A percentile compares a stretch with the other conserved stretches of the same genome.
These are phyloP conservation scores for Cornus suecica DNA, from an alignment of 148 eudicot genomes.

Conservation along the genomic window DNA sequence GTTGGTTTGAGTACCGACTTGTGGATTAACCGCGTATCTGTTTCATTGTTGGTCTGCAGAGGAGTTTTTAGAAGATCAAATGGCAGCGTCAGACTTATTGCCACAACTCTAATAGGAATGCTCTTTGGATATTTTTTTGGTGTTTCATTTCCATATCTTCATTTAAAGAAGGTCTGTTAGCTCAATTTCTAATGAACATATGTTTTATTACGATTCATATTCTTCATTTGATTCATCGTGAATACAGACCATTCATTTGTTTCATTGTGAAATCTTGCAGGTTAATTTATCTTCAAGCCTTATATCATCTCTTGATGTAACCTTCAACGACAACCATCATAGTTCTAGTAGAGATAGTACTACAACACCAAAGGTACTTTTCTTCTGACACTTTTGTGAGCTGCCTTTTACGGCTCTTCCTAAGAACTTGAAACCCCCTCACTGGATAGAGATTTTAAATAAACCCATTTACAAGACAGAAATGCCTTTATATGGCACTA, in stretches of 20 bases:
- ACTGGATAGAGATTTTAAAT: no score
- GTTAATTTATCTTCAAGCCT: conserved; percentile 50
- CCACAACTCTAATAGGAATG: conserved; percentile 57
- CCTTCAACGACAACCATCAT: conserved; percentile 29
- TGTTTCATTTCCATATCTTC: conserved; percentile 56
- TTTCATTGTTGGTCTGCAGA: conserved; percentile 32
- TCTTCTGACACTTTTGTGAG: neutral
- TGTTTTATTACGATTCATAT: conserved; percentile 4
- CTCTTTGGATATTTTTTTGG: conserved; percentile 68
- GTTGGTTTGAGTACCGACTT: neutral
- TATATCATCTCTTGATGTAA: conserved; percentile 40
- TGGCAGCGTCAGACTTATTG: conserved; percentile 43
- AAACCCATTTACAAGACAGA: no score
- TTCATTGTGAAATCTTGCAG: conserved; percentile 32
- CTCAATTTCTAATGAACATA: neutral
- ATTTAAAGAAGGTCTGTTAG: conserved; percentile 47
- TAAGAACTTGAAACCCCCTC: no score
- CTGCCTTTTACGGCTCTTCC: no score
- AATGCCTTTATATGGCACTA: no score
- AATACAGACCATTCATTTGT: conserved; percentile 12
- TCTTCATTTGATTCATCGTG: conserved; percentile 11
- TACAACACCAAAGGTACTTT: conserved; percentile 44
- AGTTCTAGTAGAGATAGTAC: conserved; percentile 29
- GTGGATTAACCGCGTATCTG: neutral
- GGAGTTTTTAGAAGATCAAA: conserved; percentile 47